These are phyloP conservation scores for Mycena vitilis DNA, from an alignment of 768 basidiomycete species.

Conservation along the genomic window DNA sequence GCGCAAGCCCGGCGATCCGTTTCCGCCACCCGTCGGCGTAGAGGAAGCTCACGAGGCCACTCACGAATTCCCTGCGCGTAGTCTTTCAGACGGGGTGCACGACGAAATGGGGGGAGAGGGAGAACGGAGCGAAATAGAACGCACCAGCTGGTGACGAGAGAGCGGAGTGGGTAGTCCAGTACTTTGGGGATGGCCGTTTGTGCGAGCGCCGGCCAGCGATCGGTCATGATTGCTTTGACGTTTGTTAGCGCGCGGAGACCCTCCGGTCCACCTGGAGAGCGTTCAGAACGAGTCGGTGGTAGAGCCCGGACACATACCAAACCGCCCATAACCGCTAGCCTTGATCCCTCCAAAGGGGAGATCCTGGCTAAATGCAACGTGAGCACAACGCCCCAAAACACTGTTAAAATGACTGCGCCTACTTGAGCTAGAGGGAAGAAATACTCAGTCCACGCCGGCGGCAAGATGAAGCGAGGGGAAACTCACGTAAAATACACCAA, in stretches of 20 bases:
- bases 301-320: constrained; percentile 63
- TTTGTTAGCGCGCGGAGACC: constrained; percentile 91
- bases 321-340: constrained; percentile 92
- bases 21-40: constrained; percentile 66
- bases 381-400: constrained; percentile 16
- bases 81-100: constrained; percentile 1
- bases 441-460: constrained; percentile 24
- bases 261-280: constrained; percentile 86
- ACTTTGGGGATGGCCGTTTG: constrained; percentile 89
- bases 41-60: constrained; percentile 60
- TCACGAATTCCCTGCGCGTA: constrained; percentile 61
- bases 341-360: constrained; percentile 96
- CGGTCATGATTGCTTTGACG: constrained; percentile 87
- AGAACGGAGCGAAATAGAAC: constrained; percentile 40
- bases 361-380: constrained; percentile 69
- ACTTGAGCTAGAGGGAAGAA: constrained; percentile 68
- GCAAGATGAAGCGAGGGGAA: constrained; percentile 15
- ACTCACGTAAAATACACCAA: constrained; percentile 87
- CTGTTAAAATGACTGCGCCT: constrained; percentile 41
- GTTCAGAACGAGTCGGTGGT: constrained; percentile 23
- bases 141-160: constrained; percentile 79
- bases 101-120: not conserved
- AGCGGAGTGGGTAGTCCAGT: constrained; percentile 88
- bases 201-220: constrained; percentile 85
- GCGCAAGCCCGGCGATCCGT: constrained; percentile 56